Evolutionary conservation across 441 rosid species (phyloP).

Genomic region (Adansonia gregorii): DNA sequence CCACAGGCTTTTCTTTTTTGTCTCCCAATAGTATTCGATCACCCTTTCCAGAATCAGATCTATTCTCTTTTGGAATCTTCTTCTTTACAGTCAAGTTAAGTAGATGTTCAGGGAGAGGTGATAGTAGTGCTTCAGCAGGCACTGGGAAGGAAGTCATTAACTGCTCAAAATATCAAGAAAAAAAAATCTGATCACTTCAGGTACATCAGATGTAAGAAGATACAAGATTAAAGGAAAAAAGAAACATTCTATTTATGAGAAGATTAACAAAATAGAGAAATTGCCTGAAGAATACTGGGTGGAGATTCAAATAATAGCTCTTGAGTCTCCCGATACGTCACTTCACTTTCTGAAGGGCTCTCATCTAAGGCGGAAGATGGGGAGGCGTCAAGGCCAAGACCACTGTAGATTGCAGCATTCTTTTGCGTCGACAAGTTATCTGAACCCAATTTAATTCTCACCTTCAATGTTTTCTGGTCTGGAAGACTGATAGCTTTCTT

Average conservation of each 20-base stretch:
- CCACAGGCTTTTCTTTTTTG: conserved; percentile 49
- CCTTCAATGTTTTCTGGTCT: conserved; percentile 75
- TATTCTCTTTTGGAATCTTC: conserved; percentile 38
- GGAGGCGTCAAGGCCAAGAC: conserved; percentile 92
- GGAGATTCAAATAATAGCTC: conserved; percentile 65
- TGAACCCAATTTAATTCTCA: conserved; percentile 85
- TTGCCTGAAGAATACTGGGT: conserved; percentile 68
- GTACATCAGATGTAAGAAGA: conserved; percentile 10
- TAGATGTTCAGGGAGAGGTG: conserved; percentile 65
- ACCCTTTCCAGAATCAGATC: conserved; percentile 43
- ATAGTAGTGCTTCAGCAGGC: conserved; percentile 44
- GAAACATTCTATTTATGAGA: background rate
- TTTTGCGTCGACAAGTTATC: conserved; percentile 72
- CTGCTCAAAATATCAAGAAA: conserved; percentile 44
- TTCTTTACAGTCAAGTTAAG: conserved; percentile 45
- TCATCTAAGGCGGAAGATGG: conserved; percentile 85
- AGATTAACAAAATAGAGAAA: conserved; percentile 29
- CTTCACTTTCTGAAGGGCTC: conserved; percentile 85
- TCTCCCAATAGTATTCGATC: conserved; percentile 47
- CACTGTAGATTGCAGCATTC: conserved; percentile 88
- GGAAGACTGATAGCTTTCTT: conserved; percentile 55
- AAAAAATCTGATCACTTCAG: conserved; percentile 26
- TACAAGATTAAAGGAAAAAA: conserved; percentile 1
- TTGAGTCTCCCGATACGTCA: conserved; percentile 57
- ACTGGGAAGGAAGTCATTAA: conserved; percentile 59